Evolutionary conservation across 805 yeast genomes (phyloP), one percentile per base, ranked within the genome.

Genomic region (Dipodascus geniculatus): DNA sequence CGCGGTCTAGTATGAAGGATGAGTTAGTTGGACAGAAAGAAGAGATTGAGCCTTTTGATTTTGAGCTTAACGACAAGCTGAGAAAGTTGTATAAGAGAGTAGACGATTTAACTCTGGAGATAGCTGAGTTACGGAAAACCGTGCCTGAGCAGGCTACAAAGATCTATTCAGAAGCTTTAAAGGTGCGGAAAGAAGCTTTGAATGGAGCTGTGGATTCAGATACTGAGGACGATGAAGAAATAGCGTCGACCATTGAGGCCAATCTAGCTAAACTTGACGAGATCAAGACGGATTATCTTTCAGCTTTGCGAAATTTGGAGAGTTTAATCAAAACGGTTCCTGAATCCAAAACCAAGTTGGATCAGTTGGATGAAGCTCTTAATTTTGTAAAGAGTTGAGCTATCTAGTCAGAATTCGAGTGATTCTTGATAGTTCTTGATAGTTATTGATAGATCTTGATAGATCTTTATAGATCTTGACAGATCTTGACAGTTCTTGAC

Each of bases 21-120:
- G 44, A 48, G 23, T 50, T 61, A 51, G 68, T 9, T 52, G 60
- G 8, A 60, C 23, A 56, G 58, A 22, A 55, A 50, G 62, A 60
- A 54, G 75, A 75, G 54, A 74, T 80, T 6, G 93, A 83, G 63
- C 88, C 90, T 0, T 85, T 83, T 65, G 91, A 87, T 62, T 67
- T 76, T 42, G 81, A 75, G 19, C 66, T 85, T 55, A 83, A 84
- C 64, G 81, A 78, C 54, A 65, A 72, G 53, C 74, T 86, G 24
- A 71, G 91, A 49, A 71, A 74, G 50, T 60, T 78, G 50, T 78
- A 85, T 57, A 74, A 74, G 50, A 72, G 75, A 42, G 82, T 85
- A 55, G 95, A 87, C 58, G 75, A 74, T 50, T 78, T 77, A 56
- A 79, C 87, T 0, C 74, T 80, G 1, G 74, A 72, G 54, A 76